Base-by-base conservation (phyloP, 139 green algal genomes). In the Coelastrella sp. region DNA sequence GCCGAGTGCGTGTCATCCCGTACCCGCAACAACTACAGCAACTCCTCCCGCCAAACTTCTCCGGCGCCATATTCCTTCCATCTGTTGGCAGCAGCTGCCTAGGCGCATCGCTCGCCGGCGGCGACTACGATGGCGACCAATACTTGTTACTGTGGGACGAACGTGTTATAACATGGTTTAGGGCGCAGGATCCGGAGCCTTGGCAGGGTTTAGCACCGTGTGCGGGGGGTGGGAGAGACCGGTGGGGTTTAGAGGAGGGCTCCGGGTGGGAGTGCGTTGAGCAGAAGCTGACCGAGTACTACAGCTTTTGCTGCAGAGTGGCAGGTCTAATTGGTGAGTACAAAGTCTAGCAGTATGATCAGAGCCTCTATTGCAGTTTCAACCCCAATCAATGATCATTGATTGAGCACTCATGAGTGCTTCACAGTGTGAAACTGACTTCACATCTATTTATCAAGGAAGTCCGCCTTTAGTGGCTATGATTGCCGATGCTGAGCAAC, bases 71-170 rank as follows among this genome's bases (percentile, higher is more conserved):
- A 3, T 88, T 88, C 47, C 83, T 88, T 5, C 83, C 83, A 5
- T 22, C 66, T 19, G 83, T 65, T 11, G 83, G 83, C 65, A 66
- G 65, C 83, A 80, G 66, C 65, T 80, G 83, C 66, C 65, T 88
- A 1, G 83, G 23, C 19, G 83, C 66, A 0, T 16, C 47, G 47
- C 47, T 88, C 3, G 65, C 83, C 20, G 83, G 83, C 56, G 83
- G 66, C 23, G 80, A 86, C 32, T 78, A 80, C 20, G 83, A 88
- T 5, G 83, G 83, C 8, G 83, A 88, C 19, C 54, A 71, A 7
- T 88, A 80, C 66, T 20, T 88, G 66, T 20, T 88, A 60, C 66
- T 88, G 16, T 88, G 83, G 83, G 83, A 88, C 4, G 47, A 65
- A 22, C 66, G 66, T 2, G 47, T 88, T 2, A 73, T 80, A 17